phyloP scores from a whole-genome alignment of 257 asterid genomes.

The Ligustrum vulgare region DNA sequence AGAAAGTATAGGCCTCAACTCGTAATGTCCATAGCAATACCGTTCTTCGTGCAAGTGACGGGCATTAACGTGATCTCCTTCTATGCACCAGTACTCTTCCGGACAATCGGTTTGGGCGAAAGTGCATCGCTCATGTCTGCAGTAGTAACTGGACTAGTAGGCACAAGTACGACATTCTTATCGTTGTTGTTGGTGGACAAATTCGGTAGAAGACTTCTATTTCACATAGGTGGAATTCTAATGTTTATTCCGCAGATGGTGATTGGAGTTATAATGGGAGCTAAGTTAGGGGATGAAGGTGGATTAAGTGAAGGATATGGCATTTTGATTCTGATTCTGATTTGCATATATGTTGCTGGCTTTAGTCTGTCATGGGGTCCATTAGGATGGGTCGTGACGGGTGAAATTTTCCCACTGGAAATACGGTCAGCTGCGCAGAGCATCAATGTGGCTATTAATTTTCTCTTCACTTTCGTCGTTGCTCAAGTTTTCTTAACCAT shows the following conservation, averaged over 20 bases:
- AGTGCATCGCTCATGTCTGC: conserved; percentile 34
- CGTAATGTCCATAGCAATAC: conserved; percentile 32
- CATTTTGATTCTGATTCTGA: conserved; percentile 23
- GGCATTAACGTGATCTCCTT: conserved; percentile 34
- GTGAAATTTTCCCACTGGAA: conserved; percentile 38
- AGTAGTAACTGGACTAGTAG: conserved; percentile 22
- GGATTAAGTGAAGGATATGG: conserved; percentile 23
- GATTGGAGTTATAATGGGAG: conserved; percentile 28
- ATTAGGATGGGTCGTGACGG: conserved; percentile 38
- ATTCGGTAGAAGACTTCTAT: conserved; percentile 32
- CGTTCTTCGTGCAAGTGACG: conserved; percentile 34
- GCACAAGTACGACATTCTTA: background rate
- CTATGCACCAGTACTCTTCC: conserved; percentile 32
- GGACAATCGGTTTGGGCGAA: conserved; percentile 30
- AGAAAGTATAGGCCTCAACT: conserved; percentile 39
- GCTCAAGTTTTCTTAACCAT: conserved; percentile 15
- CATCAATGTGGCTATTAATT: conserved; percentile 7
- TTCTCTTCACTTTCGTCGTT: background rate
- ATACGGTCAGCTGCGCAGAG: conserved; percentile 42
- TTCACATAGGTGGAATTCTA: conserved; percentile 29
- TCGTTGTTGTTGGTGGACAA: conserved; percentile 26
- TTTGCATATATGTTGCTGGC: conserved; percentile 26
- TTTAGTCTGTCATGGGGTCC: conserved; percentile 42
- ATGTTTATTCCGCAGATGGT: conserved; percentile 30
- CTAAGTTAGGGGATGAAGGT: conserved; percentile 31